Evolutionary conservation across 75 land plant species (phyloP).

Genomic region (Selaginella tamariscina): DNA sequence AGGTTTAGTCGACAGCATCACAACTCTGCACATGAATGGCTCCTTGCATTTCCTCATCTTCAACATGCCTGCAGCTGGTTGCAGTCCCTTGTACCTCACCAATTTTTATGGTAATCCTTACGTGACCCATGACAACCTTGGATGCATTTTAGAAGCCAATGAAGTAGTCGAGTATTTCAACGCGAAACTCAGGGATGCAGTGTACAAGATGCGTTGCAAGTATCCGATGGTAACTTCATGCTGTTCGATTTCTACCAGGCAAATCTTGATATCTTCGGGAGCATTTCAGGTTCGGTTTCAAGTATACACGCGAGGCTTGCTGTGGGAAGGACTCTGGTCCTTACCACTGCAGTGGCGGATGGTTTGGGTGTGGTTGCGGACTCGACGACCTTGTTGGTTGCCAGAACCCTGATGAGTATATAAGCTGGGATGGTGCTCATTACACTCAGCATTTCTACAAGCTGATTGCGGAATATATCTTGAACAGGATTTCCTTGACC

Average conservation of each 20-base stretch:
- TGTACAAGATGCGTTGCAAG: not conserved
- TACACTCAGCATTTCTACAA: too few species aligned
- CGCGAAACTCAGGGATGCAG: not conserved
- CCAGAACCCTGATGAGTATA: too few species aligned
- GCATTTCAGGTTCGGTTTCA: too few species aligned
- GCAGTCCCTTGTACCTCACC: not conserved
- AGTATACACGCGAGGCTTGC: too few species aligned
- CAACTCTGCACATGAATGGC: not conserved
- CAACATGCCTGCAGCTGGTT: not conserved
- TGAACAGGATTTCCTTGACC: too few species aligned
- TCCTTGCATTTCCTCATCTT: not conserved
- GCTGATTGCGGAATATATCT: too few species aligned
- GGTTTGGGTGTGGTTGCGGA: too few species aligned
- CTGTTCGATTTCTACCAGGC: not conserved
- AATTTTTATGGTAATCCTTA: not conserved
- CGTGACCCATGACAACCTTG: not conserved
- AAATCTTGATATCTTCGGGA: not conserved
- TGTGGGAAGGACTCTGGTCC: too few species aligned
- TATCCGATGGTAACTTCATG: not conserved
- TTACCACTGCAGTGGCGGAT: too few species aligned
- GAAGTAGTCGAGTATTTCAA: not conserved
- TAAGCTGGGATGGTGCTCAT: too few species aligned
- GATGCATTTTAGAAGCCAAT: not conserved
- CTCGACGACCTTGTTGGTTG: too few species aligned
- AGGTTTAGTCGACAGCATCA: not conserved